These are phyloP conservation scores for Pythium aristosporum DNA, from an alignment of 352 stramenopile genomes.

Conservation along the genomic window DNA sequence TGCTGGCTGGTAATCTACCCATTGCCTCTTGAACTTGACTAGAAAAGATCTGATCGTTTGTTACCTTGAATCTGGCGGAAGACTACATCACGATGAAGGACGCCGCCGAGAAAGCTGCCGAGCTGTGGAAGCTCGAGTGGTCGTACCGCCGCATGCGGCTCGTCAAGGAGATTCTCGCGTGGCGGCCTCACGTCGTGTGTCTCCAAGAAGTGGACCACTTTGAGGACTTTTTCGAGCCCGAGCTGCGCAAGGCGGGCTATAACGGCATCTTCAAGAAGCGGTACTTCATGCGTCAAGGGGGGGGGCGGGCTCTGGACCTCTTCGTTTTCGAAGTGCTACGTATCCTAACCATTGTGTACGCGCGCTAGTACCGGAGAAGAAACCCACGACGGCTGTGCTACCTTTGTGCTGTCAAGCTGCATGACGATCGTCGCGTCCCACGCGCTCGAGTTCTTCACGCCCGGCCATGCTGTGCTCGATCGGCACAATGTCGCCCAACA, in stretches of 20 bases:
- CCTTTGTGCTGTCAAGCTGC: conserved; percentile 51
- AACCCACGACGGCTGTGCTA: conserved; percentile 64
- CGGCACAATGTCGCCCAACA: conserved; percentile 61
- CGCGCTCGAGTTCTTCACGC: conserved; percentile 46
- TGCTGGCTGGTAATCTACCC: conserved; percentile 44
- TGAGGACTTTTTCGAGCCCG: conserved; percentile 67
- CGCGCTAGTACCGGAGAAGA: conserved; percentile 46
- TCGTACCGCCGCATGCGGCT: conserved; percentile 43
- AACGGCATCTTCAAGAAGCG: conserved; percentile 57
- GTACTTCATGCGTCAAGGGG: conserved; percentile 17
- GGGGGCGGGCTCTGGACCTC: no score
- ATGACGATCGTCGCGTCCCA: conserved; percentile 47
- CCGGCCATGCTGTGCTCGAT: conserved; percentile 45
- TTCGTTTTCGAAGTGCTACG: not conserved
- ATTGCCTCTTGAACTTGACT: not conserved
- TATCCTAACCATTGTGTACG: not conserved
- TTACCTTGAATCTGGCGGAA: conserved; percentile 9
- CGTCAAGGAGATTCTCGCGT: conserved; percentile 52
- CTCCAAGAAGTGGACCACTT: conserved; percentile 77
- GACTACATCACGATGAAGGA: conserved; percentile 58
- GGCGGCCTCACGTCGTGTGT: conserved; percentile 52
- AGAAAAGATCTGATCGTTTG: not conserved
- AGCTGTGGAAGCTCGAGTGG: conserved; percentile 61
- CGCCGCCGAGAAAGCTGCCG: conserved; percentile 22
- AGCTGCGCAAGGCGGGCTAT: conserved; percentile 51